These are phyloP conservation scores for Solanum pimpinellifolium DNA, from an alignment of 257 asterid genomes.

Conservation along the genomic window DNA sequence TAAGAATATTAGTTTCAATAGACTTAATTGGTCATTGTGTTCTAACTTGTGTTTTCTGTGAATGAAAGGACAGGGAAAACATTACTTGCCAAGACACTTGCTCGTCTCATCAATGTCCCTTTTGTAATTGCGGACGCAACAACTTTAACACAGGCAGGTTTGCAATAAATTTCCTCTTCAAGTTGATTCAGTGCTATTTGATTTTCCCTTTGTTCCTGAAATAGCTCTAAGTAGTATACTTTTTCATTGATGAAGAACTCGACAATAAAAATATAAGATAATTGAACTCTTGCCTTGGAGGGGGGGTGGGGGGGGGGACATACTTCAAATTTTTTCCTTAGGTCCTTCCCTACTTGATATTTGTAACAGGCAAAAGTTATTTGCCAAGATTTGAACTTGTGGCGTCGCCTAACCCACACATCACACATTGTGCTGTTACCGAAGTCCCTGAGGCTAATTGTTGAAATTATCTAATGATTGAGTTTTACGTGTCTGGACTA, in stretches of 20 bases:
- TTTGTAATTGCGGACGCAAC: slow-evolving; percentile 91
- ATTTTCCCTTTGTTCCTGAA: neutral
- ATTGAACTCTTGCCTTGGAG: neutral
- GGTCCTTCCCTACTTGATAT: neutral
- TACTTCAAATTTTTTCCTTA: neutral
- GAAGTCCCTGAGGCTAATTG: neutral
- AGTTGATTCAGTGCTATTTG: neutral
- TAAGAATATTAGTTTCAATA: neutral
- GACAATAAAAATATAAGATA: neutral
- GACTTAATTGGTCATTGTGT: neutral
- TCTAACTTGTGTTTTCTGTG: slow-evolving; percentile 16
- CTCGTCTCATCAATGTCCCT: slow-evolving; percentile 87
- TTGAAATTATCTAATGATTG: neutral
- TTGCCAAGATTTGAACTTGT: neutral
- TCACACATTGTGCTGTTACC: neutral
- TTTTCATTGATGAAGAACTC: neutral
- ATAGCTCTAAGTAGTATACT: neutral
- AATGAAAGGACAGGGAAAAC: slow-evolving; percentile 88
- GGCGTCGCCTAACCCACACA: neutral
- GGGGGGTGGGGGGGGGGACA: neutral
- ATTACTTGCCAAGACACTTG: slow-evolving; percentile 91
- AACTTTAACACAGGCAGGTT: slow-evolving; percentile 92
- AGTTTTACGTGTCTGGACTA: neutral
- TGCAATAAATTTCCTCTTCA: slow-evolving; percentile 21
- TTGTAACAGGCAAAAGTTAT: neutral